Percentiles rank a stretch among this genome's conserved stretches.
Evolutionary conservation across 768 basidiomycete genomes (phyloP).

Genomic region (Roridomyces roridus): DNA sequence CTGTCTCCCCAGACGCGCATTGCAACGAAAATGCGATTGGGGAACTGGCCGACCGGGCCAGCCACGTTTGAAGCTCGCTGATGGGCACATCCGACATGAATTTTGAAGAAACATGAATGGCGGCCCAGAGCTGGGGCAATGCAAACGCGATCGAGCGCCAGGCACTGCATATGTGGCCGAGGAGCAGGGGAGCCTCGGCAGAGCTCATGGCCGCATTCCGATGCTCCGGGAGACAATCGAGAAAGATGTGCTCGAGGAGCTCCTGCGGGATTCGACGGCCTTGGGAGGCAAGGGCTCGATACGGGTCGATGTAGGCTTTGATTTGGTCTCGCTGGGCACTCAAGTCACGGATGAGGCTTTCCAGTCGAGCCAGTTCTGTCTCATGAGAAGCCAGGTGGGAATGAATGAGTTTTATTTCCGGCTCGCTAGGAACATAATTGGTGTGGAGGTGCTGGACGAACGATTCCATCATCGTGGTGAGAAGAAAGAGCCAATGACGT

Average conservation of each 20-base stretch:
- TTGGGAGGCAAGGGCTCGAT: no score
- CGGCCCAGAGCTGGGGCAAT: background rate
- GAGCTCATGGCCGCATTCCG: background rate
- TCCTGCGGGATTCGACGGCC: background rate
- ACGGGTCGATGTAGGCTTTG: background rate
- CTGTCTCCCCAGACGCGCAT: no score
- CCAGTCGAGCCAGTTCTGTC: background rate
- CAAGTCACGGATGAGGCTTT: background rate
- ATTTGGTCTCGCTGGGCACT: background rate
- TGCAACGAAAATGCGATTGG: no score
- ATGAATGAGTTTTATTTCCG: background rate
- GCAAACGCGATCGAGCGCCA: background rate
- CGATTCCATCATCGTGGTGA: no score
- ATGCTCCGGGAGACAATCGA: background rate
- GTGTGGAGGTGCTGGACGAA: background rate
- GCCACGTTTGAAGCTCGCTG: no score
- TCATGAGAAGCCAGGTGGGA: background rate
- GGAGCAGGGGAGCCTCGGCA: background rate
- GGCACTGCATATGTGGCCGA: background rate
- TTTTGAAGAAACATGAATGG: no score
- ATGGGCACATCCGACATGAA: no score
- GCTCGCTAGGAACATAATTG: background rate
- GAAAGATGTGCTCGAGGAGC: slow-evolving; percentile 2
- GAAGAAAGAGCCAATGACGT: no score
- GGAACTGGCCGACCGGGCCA: no score